These are phyloP conservation scores for Talaromyces rugulosus DNA, from an alignment of 2,329 filamentous ascomycete genomes.

Conservation along the genomic window DNA sequence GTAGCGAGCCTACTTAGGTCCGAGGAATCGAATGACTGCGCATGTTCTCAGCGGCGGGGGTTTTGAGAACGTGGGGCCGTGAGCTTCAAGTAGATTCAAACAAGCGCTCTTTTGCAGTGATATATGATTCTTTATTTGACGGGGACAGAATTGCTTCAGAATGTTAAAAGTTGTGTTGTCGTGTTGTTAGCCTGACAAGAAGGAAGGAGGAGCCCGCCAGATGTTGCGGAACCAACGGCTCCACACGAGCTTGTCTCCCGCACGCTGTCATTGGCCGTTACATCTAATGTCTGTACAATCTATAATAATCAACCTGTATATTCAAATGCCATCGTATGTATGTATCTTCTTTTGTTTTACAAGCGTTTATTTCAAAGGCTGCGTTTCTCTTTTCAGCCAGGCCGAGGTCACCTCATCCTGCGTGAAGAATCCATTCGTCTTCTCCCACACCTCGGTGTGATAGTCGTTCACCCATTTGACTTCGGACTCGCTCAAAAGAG, in stretches of 20 bases:
- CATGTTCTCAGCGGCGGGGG: background rate
- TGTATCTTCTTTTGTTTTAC: background rate
- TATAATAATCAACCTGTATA: background rate
- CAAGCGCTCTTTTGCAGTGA: background rate
- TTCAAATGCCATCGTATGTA: background rate
- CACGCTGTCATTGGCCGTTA: background rate
- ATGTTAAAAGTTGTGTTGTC: background rate
- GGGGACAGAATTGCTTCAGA: background rate
- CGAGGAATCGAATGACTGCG: background rate
- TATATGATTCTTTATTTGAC: too few species aligned
- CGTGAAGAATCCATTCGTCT: conserved; percentile 73
- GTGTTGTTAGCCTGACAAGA: background rate
- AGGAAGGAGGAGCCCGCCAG: background rate
- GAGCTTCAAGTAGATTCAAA: background rate
- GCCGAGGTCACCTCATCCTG: conserved; percentile 65
- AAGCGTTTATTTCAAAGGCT: conserved; percentile 43
- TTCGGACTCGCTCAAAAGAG: conserved; percentile 68
- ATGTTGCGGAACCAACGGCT: conserved; percentile 5
- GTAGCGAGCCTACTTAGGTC: background rate
- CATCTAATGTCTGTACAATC: background rate
- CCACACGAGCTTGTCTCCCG: conserved; percentile 11
- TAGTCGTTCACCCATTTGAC: conserved; percentile 85
- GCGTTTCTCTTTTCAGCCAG: conserved; percentile 88
- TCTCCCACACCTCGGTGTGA: conserved; percentile 73
- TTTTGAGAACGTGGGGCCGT: background rate